A percentile compares a stretch with the other conserved stretches of the same genome.
These are phyloP conservation scores for Cercospora janseana DNA, from an alignment of 2,329 filamentous ascomycete genomes.

Conservation along the genomic window DNA sequence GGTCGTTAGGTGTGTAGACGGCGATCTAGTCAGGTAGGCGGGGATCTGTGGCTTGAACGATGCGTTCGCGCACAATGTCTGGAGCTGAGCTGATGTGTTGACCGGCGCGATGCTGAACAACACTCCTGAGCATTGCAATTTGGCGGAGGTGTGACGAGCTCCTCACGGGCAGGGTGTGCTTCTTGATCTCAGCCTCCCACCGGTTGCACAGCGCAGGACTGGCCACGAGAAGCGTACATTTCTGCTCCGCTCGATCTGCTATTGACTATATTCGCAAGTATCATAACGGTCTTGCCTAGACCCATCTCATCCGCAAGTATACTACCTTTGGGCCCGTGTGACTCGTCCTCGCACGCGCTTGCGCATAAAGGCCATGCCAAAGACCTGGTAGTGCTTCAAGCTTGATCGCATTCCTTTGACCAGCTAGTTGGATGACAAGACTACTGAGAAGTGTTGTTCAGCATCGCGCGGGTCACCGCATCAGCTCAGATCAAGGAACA, in stretches of 20 bases:
- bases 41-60: slow-evolving; percentile 30
- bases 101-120: slow-evolving; percentile 24
- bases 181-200: slow-evolving; percentile 38
- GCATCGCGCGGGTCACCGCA: too few species aligned
- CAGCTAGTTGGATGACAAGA: too few species aligned
- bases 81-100: slow-evolving; percentile 12
- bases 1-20: too few species aligned
- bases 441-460: too few species aligned
- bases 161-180: slow-evolving; percentile 22
- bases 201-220: slow-evolving; percentile 42
- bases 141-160: slow-evolving; percentile 11
- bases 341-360: slow-evolving; percentile 48
- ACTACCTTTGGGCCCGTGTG: slow-evolving; percentile 54
- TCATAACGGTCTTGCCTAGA: slow-evolving; percentile 89
- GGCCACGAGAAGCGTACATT: slow-evolving; percentile 47
- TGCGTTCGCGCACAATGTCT: slow-evolving; percentile 6
- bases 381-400: slow-evolving; percentile 53
- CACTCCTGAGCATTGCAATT: slow-evolving; percentile 23
- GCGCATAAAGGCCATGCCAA: slow-evolving; percentile 56
- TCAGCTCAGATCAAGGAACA: too few species aligned
- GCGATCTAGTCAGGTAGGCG: slow-evolving; percentile 49
- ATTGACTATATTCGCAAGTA: slow-evolving; percentile 49
- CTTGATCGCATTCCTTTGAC: slow-evolving; percentile 50
- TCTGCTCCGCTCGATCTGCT: slow-evolving; percentile 31
- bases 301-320: slow-evolving; percentile 99